Conservation (phyloP, 2,329 filamentous ascomycete species). For the Colletotrichum somersetense region DNA sequence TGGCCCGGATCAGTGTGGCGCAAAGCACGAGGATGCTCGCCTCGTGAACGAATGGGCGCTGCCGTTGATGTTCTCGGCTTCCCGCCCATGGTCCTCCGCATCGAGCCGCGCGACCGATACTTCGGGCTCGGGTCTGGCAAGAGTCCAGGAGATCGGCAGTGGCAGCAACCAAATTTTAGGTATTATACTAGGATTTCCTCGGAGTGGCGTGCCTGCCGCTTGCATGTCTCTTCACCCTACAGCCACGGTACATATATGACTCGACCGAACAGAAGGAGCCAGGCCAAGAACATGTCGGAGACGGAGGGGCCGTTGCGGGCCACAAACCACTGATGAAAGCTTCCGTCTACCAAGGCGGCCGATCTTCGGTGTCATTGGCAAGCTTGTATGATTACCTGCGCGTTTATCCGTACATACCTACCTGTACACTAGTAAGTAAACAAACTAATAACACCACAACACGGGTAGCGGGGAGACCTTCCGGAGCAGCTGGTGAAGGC, state of each 20-base stretch:
- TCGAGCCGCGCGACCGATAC: not conserved
- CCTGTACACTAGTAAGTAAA: too few relatives aligned
- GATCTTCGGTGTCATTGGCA: constrained; percentile 1
- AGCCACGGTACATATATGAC: not conserved
- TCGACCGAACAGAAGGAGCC: not conserved
- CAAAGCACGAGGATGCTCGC: not conserved
- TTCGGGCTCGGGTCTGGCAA: not conserved
- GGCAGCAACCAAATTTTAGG: not conserved
- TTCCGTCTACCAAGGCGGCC: not conserved
- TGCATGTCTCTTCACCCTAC: not conserved
- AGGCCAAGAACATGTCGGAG: not conserved
- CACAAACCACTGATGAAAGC: constrained; percentile 1
- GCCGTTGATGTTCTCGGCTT: constrained; percentile 7
- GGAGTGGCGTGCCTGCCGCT: not conserved
- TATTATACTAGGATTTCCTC: too few relatives aligned
- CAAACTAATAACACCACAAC: not conserved
- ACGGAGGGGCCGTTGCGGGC: constrained; percentile 1
- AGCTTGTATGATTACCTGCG: constrained; percentile 18
- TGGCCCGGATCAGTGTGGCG: constrained; percentile 24
- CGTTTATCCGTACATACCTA: too few relatives aligned
- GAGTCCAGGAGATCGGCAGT: constrained; percentile 1
- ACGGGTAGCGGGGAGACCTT: not conserved
- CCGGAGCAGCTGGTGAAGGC: not conserved
- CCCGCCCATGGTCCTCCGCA: not conserved
- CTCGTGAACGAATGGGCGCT: constrained; percentile 4